A percentile compares a stretch with the other conserved stretches of the same genome.
phyloP scores from a whole-genome alignment of 148 eudicot species.

The Persicaria tinctoria region DNA sequence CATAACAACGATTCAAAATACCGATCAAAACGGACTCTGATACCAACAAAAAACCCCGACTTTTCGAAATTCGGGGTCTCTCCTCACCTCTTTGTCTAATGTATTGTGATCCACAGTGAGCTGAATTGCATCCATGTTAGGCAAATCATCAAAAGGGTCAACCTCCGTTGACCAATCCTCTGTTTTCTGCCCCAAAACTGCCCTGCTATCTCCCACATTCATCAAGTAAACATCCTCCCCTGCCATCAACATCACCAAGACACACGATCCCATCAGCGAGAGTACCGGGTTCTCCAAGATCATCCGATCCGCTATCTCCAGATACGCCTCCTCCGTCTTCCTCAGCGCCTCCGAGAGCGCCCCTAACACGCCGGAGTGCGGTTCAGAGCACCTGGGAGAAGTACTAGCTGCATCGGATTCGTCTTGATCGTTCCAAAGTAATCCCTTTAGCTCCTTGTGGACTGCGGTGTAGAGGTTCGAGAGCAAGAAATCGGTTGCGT shows the following conservation, averaged over 20 bases:
- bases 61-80: neutral
- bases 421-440: constrained; percentile 20
- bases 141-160: constrained; percentile 21
- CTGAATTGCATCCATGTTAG: constrained; percentile 34
- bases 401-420: neutral
- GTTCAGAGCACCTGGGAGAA: neutral
- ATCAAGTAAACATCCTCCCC: constrained; percentile 62
- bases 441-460: constrained; percentile 45
- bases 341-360: constrained; percentile 52
- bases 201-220: constrained; percentile 73
- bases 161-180: constrained; percentile 20
- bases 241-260: constrained; percentile 57
- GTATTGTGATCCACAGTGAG: constrained; percentile 57
- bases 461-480: constrained; percentile 46
- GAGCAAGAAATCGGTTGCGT: constrained; percentile 57
- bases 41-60: neutral
- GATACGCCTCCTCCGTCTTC: constrained; percentile 46
- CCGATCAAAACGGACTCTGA: constrained; percentile 48
- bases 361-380: constrained; percentile 29
- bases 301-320: constrained; percentile 60
- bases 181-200: constrained; percentile 35
- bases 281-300: constrained; percentile 58
- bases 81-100: constrained; percentile 42
- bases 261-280: constrained; percentile 71
- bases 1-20: constrained; percentile 12